Evolutionary conservation across 2,329 filamentous ascomycete species (phyloP).

Genomic region (Apiospora saccharicola): DNA sequence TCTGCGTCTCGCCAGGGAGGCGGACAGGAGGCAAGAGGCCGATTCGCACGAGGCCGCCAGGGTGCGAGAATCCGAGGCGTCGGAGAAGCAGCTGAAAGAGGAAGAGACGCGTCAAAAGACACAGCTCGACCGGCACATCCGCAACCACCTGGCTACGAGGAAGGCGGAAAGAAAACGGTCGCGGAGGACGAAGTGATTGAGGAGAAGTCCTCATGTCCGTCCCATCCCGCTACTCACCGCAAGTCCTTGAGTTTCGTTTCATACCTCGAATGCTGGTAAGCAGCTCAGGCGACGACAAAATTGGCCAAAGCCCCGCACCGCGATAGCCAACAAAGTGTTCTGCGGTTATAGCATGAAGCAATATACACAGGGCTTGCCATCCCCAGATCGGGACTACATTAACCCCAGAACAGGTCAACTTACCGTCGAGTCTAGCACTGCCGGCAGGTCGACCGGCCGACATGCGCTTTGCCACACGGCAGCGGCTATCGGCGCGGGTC

Average conservation of each 20-base stretch:
- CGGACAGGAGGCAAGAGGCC: neutral
- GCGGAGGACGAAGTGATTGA: neutral
- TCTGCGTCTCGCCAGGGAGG: neutral
- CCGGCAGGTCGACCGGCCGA: neutral
- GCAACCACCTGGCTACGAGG: constrained; percentile 1
- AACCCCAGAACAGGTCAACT: neutral
- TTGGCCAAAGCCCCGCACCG: neutral
- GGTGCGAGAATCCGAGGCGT: neutral
- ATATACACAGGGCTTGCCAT: neutral
- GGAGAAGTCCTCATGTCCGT: neutral
- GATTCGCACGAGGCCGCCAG: neutral
- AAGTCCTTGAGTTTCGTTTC: neutral
- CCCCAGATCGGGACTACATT: neutral
- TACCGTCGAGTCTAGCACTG: neutral
- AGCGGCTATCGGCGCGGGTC: neutral
- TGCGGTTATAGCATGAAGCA: neutral
- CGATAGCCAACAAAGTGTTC: neutral
- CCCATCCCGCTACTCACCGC: neutral
- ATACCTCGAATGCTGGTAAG: neutral
- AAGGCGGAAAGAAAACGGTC: neutral
- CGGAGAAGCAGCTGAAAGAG: neutral
- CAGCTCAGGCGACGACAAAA: neutral
- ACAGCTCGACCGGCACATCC: neutral
- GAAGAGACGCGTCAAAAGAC: neutral
- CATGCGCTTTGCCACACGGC: constrained; percentile 4